A percentile compares a stretch with the other conserved stretches of the same genome.
Conservation (phyloP, 305 asterid genomes). For the Fraxinus latifolia region DNA sequence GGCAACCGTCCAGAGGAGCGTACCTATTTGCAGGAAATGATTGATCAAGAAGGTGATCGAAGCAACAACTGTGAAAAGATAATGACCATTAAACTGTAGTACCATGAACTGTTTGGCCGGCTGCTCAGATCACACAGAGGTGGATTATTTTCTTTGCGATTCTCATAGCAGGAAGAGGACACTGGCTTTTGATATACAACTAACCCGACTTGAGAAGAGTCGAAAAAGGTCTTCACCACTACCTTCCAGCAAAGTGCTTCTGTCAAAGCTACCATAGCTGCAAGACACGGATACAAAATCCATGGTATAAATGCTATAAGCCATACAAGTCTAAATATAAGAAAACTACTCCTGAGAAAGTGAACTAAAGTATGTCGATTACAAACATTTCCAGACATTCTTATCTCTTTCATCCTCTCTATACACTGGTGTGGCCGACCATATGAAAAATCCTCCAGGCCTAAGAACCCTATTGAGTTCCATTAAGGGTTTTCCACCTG, state of each 20-base stretch:
- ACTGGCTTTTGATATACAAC: slow-evolving; percentile 79
- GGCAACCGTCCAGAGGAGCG: slow-evolving; percentile 65
- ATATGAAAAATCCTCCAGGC: slow-evolving; percentile 91
- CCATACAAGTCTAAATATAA: not conserved
- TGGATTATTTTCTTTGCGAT: slow-evolving; percentile 55
- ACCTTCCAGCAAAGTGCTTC: slow-evolving; percentile 81
- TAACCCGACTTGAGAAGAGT: slow-evolving; percentile 51
- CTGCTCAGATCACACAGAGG: slow-evolving; percentile 59
- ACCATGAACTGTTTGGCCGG: slow-evolving; percentile 67
- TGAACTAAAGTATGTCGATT: not conserved
- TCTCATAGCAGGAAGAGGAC: slow-evolving; percentile 67
- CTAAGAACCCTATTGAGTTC: slow-evolving; percentile 89
- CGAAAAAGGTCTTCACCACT: slow-evolving; percentile 46
- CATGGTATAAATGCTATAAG: not conserved
- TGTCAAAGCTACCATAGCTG: slow-evolving; percentile 85
- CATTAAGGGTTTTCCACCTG: slow-evolving; percentile 87
- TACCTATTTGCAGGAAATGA: slow-evolving; percentile 55
- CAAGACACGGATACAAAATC: slow-evolving; percentile 24
- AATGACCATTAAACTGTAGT: slow-evolving; percentile 18
- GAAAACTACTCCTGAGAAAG: slow-evolving; percentile 1
- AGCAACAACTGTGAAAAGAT: slow-evolving; percentile 11
- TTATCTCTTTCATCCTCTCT: slow-evolving; percentile 56
- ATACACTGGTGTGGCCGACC: slow-evolving; percentile 98
- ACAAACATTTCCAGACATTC: slow-evolving; percentile 72
- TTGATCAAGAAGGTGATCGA: slow-evolving; percentile 16